phyloP scores from a whole-genome alignment of 108 stramenopile species.

The Aurantiochytrium sp. region DNA sequence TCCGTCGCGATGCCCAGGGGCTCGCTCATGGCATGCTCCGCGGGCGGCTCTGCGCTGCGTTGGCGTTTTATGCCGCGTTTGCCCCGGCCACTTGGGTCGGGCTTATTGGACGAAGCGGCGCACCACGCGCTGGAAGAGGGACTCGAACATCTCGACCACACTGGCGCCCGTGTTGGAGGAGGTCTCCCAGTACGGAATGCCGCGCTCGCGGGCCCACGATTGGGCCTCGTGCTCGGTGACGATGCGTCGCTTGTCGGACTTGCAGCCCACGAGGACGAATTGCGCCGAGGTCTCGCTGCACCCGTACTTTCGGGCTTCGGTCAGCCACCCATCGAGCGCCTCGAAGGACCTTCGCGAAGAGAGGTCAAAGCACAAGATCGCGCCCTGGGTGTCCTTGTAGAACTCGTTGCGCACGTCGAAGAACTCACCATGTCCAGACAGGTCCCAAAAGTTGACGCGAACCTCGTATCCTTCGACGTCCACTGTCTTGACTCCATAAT shows the following conservation, averaged over 20 bases:
- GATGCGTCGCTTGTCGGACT: constrained; percentile 25
- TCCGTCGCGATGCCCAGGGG: too few species aligned
- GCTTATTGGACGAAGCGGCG: neutral
- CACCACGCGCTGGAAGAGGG: constrained; percentile 40
- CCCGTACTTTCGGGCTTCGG: constrained; percentile 50
- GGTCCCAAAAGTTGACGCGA: constrained; percentile 51
- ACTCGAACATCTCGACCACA: constrained; percentile 55
- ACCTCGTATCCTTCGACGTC: constrained; percentile 36
- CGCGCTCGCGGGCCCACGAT: constrained; percentile 47
- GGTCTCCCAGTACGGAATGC: constrained; percentile 60
- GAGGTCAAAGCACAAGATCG: constrained; percentile 58
- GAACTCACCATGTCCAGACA: constrained; percentile 59
- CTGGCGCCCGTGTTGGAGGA: constrained; percentile 54
- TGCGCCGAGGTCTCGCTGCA: constrained; percentile 36
- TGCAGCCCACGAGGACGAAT: constrained; percentile 56
- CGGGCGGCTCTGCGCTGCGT: too few species aligned
- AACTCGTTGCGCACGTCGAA: constrained; percentile 71
- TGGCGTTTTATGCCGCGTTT: neutral
- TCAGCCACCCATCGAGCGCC: constrained; percentile 51
- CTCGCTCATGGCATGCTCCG: too few species aligned
- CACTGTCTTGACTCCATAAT: constrained; percentile 67
- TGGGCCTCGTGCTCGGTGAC: constrained; percentile 46
- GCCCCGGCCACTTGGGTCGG: too few species aligned
- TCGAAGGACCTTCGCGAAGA: constrained; percentile 47
- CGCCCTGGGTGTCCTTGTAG: constrained; percentile 65